Evolutionary conservation across 2,329 filamentous ascomycete genomes (phyloP).

Genomic region (Scedosporium dehoogii): DNA sequence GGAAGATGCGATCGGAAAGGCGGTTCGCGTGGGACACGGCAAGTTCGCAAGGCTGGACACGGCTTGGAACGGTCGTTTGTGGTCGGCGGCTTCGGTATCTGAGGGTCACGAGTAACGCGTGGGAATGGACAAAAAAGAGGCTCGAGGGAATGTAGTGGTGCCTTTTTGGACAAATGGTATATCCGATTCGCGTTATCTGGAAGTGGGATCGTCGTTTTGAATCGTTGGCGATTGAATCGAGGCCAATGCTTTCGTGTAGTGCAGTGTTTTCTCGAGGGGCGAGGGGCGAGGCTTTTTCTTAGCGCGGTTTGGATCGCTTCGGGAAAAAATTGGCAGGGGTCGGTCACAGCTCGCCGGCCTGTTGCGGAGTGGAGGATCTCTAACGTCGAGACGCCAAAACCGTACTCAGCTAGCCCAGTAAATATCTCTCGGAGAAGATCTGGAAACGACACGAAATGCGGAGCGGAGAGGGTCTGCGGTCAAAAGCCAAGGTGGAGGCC

Average conservation of each 20-base stretch:
- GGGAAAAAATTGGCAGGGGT: not conserved
- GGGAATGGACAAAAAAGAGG: no score
- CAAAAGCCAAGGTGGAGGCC: not conserved
- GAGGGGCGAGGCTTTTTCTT: not conserved
- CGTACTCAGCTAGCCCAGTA: no score
- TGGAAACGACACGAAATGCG: not conserved
- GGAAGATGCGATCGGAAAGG: not conserved
- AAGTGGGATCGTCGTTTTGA: not conserved
- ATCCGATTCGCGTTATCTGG: not conserved
- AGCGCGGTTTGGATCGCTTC: not conserved
- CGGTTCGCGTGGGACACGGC: not conserved
- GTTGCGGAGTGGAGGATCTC: no score
- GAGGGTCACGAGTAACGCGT: no score
- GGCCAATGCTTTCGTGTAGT: not conserved
- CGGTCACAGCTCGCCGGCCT: not conserved
- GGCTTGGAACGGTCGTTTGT: no score
- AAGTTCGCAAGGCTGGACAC: no score
- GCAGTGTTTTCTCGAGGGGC: not conserved
- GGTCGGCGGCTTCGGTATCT: no score
- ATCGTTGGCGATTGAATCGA: not conserved
- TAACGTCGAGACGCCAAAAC: no score
- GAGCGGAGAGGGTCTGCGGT: not conserved
- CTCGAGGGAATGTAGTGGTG: not conserved
- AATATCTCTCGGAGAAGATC: not conserved
- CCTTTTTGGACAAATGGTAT: not conserved